A percentile compares a stretch with the other conserved stretches of the same genome.
Evolutionary conservation across 2,329 filamentous ascomycete genomes (phyloP).

Genomic region (Nemania diffusa): DNA sequence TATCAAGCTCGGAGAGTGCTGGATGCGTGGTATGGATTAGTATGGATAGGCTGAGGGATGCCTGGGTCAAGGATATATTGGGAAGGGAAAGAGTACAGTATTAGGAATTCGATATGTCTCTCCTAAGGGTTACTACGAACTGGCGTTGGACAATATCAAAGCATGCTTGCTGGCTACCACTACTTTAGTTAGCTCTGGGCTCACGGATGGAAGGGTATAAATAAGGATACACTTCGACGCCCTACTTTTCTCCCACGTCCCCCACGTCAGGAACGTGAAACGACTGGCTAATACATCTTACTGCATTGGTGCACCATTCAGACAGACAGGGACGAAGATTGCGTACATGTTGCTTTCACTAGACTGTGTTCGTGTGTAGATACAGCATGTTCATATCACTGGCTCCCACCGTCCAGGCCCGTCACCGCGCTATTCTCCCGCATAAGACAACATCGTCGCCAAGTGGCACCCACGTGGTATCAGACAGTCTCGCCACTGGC

Average conservation of each 20-base stretch:
- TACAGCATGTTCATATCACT: not conserved
- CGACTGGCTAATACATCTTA: not conserved
- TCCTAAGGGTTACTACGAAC: conserved; percentile 4
- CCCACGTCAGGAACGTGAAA: not conserved
- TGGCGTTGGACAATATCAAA: conserved; percentile 27
- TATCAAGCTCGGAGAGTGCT: not conserved
- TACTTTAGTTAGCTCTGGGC: not conserved
- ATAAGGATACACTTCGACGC: conserved; percentile 9
- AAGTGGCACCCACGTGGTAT: conserved; percentile 79
- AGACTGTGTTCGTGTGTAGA: too few relatives aligned
- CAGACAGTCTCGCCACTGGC: conserved; percentile 71
- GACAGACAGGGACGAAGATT: not conserved
- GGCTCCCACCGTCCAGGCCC: not conserved
- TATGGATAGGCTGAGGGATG: conserved; percentile 9
- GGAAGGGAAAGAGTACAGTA: conserved; percentile 20
- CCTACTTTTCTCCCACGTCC: not conserved
- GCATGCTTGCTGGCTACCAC: conserved; percentile 14
- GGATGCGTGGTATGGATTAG: too few relatives aligned
- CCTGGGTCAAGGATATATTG: not conserved
- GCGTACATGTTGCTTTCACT: not conserved
- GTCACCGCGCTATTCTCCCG: conserved; percentile 62
- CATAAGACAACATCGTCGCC: conserved; percentile 87
- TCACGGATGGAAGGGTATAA: conserved; percentile 6
- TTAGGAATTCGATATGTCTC: not conserved
- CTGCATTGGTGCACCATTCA: too few relatives aligned